A percentile compares a stretch with the other conserved stretches of the same genome.
These are phyloP conservation scores for Pestalotiopsis sp. DNA, from an alignment of 2,329 filamentous ascomycete genomes.

Conservation along the genomic window DNA sequence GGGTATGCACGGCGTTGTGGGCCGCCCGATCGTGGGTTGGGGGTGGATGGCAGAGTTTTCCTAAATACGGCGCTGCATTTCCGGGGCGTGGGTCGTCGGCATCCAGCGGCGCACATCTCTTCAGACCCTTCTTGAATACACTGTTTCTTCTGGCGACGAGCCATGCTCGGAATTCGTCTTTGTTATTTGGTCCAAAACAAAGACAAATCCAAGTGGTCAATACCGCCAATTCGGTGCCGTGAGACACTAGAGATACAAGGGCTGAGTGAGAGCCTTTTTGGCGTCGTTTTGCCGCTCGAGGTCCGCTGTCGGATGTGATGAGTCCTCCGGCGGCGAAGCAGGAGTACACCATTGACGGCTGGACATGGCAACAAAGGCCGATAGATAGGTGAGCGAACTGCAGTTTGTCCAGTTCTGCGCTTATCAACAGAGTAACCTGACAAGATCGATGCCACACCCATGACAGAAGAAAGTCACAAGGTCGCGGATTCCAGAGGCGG, in stretches of 20 bases:
- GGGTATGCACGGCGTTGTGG: neutral
- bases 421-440: neutral
- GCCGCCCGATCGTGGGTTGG: neutral
- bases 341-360: too few species aligned
- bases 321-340: neutral
- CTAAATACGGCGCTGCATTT: neutral
- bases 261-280: neutral
- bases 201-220: neutral
- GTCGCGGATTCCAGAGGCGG: neutral
- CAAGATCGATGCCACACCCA: neutral
- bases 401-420: too few species aligned
- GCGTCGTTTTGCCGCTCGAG: neutral
- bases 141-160: neutral
- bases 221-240: neutral
- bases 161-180: neutral
- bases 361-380: too few species aligned
- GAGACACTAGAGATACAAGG: neutral
- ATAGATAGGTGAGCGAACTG: too few species aligned
- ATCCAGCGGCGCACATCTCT: neutral
- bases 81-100: neutral
- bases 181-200: neutral
- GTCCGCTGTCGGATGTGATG: constrained; percentile 13
- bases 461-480: constrained; percentile 9
- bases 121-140: neutral
- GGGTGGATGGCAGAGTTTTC: constrained; percentile 4